Conservation (phyloP, 306 rosid species). For the Crataegus laevigata region DNA sequence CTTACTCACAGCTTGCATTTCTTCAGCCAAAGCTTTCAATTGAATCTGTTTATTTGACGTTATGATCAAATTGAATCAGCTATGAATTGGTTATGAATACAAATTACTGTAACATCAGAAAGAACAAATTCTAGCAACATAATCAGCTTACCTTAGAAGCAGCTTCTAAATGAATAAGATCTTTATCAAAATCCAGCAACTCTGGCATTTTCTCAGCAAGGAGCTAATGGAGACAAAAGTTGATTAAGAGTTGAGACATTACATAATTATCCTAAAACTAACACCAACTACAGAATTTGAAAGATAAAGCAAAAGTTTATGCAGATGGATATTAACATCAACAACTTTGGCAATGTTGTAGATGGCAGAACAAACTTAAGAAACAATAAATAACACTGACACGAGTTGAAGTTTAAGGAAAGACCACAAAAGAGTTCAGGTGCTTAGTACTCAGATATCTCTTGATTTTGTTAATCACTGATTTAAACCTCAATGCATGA, state of each 20-base stretch:
- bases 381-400: not conserved
- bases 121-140: constrained; percentile 11
- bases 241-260: constrained; percentile 16
- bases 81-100: not conserved
- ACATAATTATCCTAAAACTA: constrained; percentile 9
- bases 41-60: constrained; percentile 59
- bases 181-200: constrained; percentile 86
- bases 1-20: constrained; percentile 99
- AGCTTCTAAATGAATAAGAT: constrained; percentile 85
- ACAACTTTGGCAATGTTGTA: not conserved
- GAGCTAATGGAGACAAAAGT: constrained; percentile 43
- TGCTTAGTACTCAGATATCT: not conserved
- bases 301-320: not conserved
- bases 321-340: not conserved
- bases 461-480: not conserved
- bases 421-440: not conserved
- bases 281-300: not conserved
- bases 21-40: constrained; percentile 95
- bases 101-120: constrained; percentile 4
- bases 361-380: not conserved
- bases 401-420: not conserved
- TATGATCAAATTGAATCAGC: not conserved
- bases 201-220: constrained; percentile 93
- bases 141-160: constrained; percentile 79
- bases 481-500: not conserved